A percentile compares a stretch with the other conserved stretches of the same genome.
Conservation (phyloP, 2,329 filamentous ascomycete species). For the Podosphaera aphanis region DNA sequence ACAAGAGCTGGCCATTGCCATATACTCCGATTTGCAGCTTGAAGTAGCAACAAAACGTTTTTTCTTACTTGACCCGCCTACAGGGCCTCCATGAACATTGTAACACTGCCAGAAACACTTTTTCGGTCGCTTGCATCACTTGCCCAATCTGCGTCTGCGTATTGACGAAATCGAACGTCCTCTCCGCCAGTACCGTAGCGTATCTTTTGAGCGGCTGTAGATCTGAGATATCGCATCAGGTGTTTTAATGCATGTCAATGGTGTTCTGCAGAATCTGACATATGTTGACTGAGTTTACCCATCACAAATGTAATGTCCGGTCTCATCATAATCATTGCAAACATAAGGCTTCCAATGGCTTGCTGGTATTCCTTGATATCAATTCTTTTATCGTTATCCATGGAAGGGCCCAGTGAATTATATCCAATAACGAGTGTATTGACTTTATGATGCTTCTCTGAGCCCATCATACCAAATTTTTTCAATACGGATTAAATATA, state of each 20-base stretch:
- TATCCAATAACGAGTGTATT: neutral
- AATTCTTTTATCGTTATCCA: neutral
- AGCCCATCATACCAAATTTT: neutral
- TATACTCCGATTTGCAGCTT: neutral
- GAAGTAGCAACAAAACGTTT: neutral
- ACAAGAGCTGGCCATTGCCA: neutral
- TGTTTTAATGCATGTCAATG: neutral
- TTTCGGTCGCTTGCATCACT: neutral
- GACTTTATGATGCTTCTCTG: neutral
- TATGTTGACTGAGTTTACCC: slow-evolving; percentile 1
- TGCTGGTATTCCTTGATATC: slow-evolving; percentile 1
- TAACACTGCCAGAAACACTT: neutral
- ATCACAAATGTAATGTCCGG: slow-evolving; percentile 1
- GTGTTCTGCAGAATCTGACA: neutral
- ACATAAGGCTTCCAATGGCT: slow-evolving; percentile 2
- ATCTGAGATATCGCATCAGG: neutral
- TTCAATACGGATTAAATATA: neutral
- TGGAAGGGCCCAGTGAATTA: neutral
- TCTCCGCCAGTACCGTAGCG: neutral
- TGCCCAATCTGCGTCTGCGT: slow-evolving; percentile 1
- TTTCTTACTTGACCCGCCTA: neutral
- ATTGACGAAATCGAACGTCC: neutral
- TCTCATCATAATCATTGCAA: slow-evolving; percentile 1
- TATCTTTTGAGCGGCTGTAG: neutral
- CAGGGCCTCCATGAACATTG: neutral